Evolutionary conservation across 2,329 filamentous ascomycete species (phyloP), one percentile per base, ranked within the genome.

Genomic region (Thermomyces lanuginosus): DNA sequence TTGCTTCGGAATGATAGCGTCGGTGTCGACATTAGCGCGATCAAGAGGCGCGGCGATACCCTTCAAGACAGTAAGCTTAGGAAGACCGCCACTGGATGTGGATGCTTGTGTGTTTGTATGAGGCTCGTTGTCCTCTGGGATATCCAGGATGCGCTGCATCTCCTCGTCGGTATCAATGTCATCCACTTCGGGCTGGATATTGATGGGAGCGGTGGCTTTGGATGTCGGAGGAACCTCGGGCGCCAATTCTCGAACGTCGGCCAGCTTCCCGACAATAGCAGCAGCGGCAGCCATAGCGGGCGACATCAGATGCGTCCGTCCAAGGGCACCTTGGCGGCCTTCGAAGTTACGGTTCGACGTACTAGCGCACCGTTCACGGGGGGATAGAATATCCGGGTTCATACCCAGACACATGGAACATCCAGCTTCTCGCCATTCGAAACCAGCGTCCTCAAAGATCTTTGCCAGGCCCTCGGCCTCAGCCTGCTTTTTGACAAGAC

Each of bases 341-440:
- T 95, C 89, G 42, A 95, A 95, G 58, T 95, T 95, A 44, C 89
- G 79, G 61, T 95, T 95, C 36, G 81, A 91, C 26, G 89, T 95
- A 48, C 77, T 86, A 21, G 89, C 89, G 51, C 89, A 95, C 45
- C 89, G 76, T 60, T 98, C 89, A 51, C 77, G 70, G 28, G 89
- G 84, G 2, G 83, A 73, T 24, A 95, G 69, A 37, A 98, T 95
- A 52, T 98, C 89, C 0, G 89, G 86, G 63, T 98, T 98, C 86
- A 98, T 98, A 51, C 89, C 89, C 29, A 98, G 68, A 51, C 89
- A 95, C 89, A 98, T 98, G 36, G 81, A 92, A 69, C 89, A 98
- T 26, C 89, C 89, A 39, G 89, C 89, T 61, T 98, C 89, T 49
- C 89, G 73, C 86, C 86, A 95, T 53, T 95, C 86, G 40, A 95